phyloP scores from a whole-genome alignment of 1,139 yeast species.

The Candida gigantensis region DNA sequence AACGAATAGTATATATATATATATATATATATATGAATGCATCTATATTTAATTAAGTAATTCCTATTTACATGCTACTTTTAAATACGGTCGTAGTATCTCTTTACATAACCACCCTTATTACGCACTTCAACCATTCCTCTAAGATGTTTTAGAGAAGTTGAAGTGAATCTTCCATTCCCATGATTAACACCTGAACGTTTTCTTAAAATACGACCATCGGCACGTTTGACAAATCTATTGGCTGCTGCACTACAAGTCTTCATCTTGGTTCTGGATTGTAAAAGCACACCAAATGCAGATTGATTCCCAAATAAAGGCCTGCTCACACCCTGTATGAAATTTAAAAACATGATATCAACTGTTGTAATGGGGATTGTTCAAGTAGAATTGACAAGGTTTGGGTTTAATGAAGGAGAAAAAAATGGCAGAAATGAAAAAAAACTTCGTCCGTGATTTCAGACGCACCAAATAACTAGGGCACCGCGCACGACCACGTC shows the following conservation, averaged over 20 bases:
- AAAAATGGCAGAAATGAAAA: slow-evolving; percentile 1
- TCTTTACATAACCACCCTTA: slow-evolving; percentile 54
- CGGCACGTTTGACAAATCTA: slow-evolving; percentile 73
- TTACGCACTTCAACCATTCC: slow-evolving; percentile 60
- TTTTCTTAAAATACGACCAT: slow-evolving; percentile 55
- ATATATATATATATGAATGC: slow-evolving; percentile 6
- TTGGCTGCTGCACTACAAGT: slow-evolving; percentile 80
- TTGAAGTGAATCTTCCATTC: slow-evolving; percentile 80
- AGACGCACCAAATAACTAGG: not conserved
- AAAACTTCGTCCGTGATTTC: not conserved
- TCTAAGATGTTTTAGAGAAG: slow-evolving; percentile 62
- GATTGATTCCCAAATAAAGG: slow-evolving; percentile 23
- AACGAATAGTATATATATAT: slow-evolving; percentile 7
- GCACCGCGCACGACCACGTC: not conserved
- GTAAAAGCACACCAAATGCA: slow-evolving; percentile 26
- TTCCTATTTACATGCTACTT: not conserved
- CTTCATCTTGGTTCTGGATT: slow-evolving; percentile 55
- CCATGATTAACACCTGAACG: slow-evolving; percentile 93
- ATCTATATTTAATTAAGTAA: slow-evolving; percentile 9
- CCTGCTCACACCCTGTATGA: slow-evolving; percentile 20
- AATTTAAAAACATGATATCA: slow-evolving; percentile 14
- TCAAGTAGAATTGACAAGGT: too few species aligned
- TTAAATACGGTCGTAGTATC: slow-evolving; percentile 19
- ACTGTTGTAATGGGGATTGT: not conserved
- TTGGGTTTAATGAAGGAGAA: not conserved